Conservation (phyloP, 345 rosid species). For the Moricandia moricandioides region DNA sequence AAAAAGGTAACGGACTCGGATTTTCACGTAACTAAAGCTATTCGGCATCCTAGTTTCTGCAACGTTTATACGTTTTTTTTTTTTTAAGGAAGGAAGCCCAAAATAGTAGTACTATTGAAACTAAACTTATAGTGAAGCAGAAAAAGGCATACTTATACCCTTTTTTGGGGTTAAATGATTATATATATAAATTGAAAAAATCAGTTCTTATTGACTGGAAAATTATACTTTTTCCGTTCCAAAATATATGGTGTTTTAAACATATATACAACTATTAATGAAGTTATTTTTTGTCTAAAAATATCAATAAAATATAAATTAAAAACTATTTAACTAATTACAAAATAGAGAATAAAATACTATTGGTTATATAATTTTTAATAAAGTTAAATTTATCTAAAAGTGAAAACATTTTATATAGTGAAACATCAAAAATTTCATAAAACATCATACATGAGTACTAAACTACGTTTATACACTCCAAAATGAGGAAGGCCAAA, state of each 20-base stretch:
- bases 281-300: too few species aligned
- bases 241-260: too few species aligned
- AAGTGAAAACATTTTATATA: too few species aligned
- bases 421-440: too few species aligned
- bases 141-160: background rate
- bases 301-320: too few species aligned
- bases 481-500: background rate
- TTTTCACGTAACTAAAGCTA: slow-evolving; percentile 25
- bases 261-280: too few species aligned
- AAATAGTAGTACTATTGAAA: slow-evolving; percentile 3
- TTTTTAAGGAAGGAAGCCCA: background rate
- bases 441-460: too few species aligned
- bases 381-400: too few species aligned
- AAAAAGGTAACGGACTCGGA: slow-evolving; percentile 17
- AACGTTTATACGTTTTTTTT: background rate
- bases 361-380: too few species aligned
- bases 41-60: slow-evolving; percentile 12
- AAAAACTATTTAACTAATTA: too few species aligned
- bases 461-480: background rate
- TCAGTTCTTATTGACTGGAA: background rate
- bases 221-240: too few species aligned
- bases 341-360: too few species aligned
- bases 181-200: background rate
- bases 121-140: background rate
- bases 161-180: background rate